Evolutionary conservation across 2,329 filamentous ascomycete species (phyloP), one percentile per base, ranked within the genome.

Genomic region (Cytospora mali): DNA sequence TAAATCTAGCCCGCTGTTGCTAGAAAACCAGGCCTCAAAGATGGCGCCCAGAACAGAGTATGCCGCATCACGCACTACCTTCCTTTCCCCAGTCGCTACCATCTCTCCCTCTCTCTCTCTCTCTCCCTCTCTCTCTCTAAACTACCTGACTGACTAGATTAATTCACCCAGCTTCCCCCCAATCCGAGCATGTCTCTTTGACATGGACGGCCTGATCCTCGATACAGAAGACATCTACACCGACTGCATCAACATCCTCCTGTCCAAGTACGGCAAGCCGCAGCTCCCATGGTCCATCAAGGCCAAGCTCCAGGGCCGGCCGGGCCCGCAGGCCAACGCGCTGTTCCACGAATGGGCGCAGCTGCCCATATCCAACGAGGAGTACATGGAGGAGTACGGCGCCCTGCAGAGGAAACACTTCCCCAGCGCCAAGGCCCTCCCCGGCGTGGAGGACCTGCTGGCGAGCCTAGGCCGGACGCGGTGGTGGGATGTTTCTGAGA

Each of bases 171-270:
- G 89, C 73, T 88, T 93, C 75, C 90, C 91, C 23, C 87, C 89
- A 53, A 83, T 98, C 64, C 86, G 93, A 69, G 95, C 94, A 69
- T 97, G 93, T 76, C 88, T 99, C 68, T 98, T 99, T 75, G 95
- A 99, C 81, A 97, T 98, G 93, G 95, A 99, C 76, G 95, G 95
- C 65, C 88, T 99, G 39, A 86, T 99, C 23, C 90, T 99, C 73
- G 88, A 98, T 77, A 93, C 91, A 35, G 95, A 98, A 80, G 95
- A 98, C 71, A 76, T 87, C 61, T 98, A 98, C 81, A 95, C 92
- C 0, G 74, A 85, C 28, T 90, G 91, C 76, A 90, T 93, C 65
- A 97, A 99, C 77, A 81, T 86, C 27, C 84, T 98, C 42, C 88
- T 99, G 46, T 81, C 83, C 62, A 87, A 90, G 72, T 92, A 95